These are phyloP conservation scores for Mycena alexandri DNA, from an alignment of 768 basidiomycete genomes.

Conservation along the genomic window DNA sequence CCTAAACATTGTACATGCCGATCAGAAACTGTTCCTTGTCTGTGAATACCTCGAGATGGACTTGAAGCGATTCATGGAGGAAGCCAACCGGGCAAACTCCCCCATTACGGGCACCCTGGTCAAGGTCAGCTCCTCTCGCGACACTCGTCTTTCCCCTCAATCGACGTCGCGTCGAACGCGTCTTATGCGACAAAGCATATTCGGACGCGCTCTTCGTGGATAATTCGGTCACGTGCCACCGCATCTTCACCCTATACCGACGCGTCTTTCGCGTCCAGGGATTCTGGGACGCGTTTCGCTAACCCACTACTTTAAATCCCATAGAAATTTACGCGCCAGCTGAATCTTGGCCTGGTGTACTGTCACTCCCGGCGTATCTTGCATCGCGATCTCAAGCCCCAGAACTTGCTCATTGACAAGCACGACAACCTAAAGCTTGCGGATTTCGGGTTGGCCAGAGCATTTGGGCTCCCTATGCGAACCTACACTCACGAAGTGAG, in stretches of 20 bases:
- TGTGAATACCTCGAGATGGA: conserved; percentile 98
- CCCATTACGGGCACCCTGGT: conserved; percentile 81
- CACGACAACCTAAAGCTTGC: conserved; percentile 93
- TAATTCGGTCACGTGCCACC: conserved; percentile 32
- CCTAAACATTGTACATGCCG: conserved; percentile 96
- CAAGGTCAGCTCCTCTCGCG: conserved; percentile 70
- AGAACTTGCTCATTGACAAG: conserved; percentile 94
- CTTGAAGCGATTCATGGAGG: conserved; percentile 97
- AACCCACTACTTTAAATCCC: conserved; percentile 23
- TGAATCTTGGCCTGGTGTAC: conserved; percentile 91
- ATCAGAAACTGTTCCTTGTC: conserved; percentile 97
- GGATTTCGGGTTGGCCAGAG: conserved; percentile 95
- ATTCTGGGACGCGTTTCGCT: conserved; percentile 39
- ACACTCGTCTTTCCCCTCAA: conserved; percentile 20
- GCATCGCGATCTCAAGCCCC: conserved; percentile 97
- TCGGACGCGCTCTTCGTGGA: conserved; percentile 20
- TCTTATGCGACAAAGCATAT: conserved; percentile 11
- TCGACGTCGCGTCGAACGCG: conserved; percentile 29
- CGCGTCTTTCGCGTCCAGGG: conserved; percentile 14
- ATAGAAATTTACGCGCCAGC: conserved; percentile 97
- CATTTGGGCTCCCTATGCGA: conserved; percentile 97
- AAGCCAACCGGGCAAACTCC: conserved; percentile 75
- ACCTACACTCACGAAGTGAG: conserved; percentile 99
- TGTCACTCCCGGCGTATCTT: conserved; percentile 96
- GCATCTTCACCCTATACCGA: conserved; percentile 16